Conservation (phyloP, 768 basidiomycete genomes). For the Candolleomyces efflorescens region DNA sequence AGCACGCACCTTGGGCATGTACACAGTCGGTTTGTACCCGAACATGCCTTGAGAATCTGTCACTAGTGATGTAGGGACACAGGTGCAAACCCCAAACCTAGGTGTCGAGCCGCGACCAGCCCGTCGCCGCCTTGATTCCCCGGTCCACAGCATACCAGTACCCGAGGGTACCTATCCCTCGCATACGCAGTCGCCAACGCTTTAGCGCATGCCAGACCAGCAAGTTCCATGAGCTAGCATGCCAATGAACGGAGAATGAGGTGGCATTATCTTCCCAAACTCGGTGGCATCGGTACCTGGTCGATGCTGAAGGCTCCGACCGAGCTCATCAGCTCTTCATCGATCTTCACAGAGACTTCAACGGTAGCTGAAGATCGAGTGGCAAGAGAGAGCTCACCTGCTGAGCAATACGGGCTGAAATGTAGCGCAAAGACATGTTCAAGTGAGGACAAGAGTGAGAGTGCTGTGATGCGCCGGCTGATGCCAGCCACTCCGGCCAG, state of each 20-base stretch:
- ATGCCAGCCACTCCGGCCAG: too few species aligned
- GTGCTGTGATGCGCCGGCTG: too few species aligned
- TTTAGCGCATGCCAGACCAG: conserved; percentile 92
- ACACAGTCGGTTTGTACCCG: conserved; percentile 84
- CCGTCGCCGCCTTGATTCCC: conserved; percentile 99
- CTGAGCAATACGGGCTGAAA: conserved; percentile 71
- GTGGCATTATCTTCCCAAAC: not conserved
- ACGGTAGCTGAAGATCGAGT: not conserved
- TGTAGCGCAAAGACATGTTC: conserved; percentile 56
- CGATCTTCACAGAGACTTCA: conserved; percentile 58
- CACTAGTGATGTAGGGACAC: not conserved
- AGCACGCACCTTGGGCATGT: conserved; percentile 83
- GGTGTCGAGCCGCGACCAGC: conserved; percentile 91
- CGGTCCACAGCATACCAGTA: conserved; percentile 95
- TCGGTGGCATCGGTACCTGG: conserved; percentile 47
- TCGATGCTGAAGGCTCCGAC: conserved; percentile 94
- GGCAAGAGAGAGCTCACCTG: conserved; percentile 42
- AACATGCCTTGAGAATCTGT: conserved; percentile 64
- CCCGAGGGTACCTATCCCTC: conserved; percentile 61
- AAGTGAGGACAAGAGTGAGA: not conserved
- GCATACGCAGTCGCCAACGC: conserved; percentile 75
- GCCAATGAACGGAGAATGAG: not conserved
- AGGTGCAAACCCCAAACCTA: conserved; percentile 46
- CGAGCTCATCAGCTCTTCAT: conserved; percentile 87
- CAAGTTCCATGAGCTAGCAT: conserved; percentile 87